phyloP scores from a whole-genome alignment of 1,284 basidiomycete genomes.

The Cutaneotrichosporon spelunceum region DNA sequence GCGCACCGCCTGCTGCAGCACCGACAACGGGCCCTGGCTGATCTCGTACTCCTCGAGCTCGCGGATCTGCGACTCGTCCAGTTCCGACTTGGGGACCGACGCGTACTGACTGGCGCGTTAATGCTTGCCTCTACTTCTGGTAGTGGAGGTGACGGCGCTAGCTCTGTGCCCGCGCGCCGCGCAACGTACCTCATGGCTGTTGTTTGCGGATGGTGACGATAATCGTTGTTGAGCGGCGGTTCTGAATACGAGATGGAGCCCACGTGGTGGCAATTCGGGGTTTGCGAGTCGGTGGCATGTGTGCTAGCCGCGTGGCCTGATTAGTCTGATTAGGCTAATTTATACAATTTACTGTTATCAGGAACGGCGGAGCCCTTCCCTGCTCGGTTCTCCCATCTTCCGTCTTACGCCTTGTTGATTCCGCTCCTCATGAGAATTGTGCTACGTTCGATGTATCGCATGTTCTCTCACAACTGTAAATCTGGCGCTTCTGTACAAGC shows the following conservation, averaged over 20 bases:
- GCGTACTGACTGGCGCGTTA: slow-evolving; percentile 75
- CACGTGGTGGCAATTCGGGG: slow-evolving; percentile 10
- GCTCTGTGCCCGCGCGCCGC: too few relatives aligned
- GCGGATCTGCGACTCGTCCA: slow-evolving; percentile 93
- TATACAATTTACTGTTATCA: too few relatives aligned
- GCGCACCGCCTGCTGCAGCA: slow-evolving; percentile 94
- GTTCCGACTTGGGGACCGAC: slow-evolving; percentile 92
- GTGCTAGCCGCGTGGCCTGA: not conserved
- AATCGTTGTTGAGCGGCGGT: slow-evolving; percentile 4
- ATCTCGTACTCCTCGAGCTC: slow-evolving; percentile 96
- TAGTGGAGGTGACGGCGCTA: too few relatives aligned
- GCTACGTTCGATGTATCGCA: too few relatives aligned
- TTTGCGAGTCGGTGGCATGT: slow-evolving; percentile 8
- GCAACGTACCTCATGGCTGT: slow-evolving; percentile 12
- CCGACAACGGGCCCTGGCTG: slow-evolving; percentile 93
- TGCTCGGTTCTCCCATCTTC: too few relatives aligned
- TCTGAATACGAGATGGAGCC: not conserved
- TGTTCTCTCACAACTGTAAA: too few relatives aligned
- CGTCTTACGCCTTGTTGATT: too few relatives aligned
- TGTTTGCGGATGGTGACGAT: slow-evolving; percentile 2
- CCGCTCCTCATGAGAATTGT: too few relatives aligned
- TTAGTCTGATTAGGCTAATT: not conserved
- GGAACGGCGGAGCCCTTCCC: too few relatives aligned
- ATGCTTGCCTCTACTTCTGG: not conserved
- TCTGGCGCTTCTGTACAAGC: too few relatives aligned